These are phyloP conservation scores for Colletotrichum sp. DNA, from an alignment of 2,329 filamentous ascomycete species.

Conservation along the genomic window DNA sequence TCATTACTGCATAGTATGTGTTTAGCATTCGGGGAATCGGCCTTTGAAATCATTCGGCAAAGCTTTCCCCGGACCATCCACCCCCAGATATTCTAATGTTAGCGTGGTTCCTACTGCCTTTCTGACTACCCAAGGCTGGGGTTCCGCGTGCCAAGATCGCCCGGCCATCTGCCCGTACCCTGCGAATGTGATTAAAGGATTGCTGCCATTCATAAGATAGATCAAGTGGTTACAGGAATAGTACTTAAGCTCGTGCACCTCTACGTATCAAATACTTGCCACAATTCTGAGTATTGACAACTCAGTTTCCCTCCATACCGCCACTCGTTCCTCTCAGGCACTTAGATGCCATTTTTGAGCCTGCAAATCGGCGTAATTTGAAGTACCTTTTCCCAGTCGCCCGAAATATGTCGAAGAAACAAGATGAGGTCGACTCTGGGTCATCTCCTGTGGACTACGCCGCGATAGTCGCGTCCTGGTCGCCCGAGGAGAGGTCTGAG, in stretches of 20 bases:
- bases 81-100: neutral
- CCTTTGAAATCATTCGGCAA: neutral
- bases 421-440: neutral
- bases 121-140: neutral
- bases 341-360: neutral
- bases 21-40: neutral
- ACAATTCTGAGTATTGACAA: neutral
- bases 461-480: constrained; percentile 5
- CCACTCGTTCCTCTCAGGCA: neutral
- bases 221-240: neutral
- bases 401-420: neutral
- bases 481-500: constrained; percentile 40
- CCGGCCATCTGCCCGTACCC: neutral
- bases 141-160: neutral
- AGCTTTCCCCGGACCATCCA: neutral
- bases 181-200: neutral
- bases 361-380: neutral
- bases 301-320: neutral
- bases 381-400: neutral
- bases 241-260: neutral
- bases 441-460: constrained; percentile 16
- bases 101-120: neutral
- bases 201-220: neutral
- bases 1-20: neutral
- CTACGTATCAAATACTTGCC: neutral